These are phyloP conservation scores for Phytophthora syringae DNA, from an alignment of 352 stramenopile genomes.

Conservation along the genomic window DNA sequence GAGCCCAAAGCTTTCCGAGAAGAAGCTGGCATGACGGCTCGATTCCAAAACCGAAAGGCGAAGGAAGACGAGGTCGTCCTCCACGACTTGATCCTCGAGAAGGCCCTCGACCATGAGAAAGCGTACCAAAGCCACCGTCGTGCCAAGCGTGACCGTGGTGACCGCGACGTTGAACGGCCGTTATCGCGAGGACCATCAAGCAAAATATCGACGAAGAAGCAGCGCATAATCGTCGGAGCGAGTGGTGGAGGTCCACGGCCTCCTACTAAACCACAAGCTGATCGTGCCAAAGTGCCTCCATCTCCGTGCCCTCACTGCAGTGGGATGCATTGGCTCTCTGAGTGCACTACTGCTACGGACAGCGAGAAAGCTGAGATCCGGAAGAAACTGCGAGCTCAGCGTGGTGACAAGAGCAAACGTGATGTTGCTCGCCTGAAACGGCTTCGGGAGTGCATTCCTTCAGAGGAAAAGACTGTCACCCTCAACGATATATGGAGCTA, in stretches of 20 bases:
- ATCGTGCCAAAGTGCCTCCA: not conserved
- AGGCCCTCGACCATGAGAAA: not conserved
- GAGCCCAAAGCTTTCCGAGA: not conserved
- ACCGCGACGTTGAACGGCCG: no score
- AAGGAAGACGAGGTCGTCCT: not conserved
- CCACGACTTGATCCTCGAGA: not conserved
- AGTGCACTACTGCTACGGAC: not conserved
- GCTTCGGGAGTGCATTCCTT: not conserved
- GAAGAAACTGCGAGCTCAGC: not conserved
- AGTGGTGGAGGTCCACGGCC: not conserved
- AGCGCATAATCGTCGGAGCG: not conserved
- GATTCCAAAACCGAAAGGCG: not conserved
- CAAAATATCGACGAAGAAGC: not conserved
- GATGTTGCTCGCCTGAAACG: not conserved
- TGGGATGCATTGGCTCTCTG: not conserved
- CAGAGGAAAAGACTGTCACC: not conserved
- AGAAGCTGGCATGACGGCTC: not conserved
- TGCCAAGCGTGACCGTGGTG: slow-evolving; percentile 2
- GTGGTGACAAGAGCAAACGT: not conserved
- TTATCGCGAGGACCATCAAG: no score
- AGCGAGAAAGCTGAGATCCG: not conserved
- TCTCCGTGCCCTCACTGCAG: not conserved
- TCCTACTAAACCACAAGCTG: not conserved
- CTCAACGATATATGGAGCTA: not conserved
- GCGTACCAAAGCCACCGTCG: not conserved